phyloP scores from a whole-genome alignment of 306 rosid species.

The Rosa chinensis region DNA sequence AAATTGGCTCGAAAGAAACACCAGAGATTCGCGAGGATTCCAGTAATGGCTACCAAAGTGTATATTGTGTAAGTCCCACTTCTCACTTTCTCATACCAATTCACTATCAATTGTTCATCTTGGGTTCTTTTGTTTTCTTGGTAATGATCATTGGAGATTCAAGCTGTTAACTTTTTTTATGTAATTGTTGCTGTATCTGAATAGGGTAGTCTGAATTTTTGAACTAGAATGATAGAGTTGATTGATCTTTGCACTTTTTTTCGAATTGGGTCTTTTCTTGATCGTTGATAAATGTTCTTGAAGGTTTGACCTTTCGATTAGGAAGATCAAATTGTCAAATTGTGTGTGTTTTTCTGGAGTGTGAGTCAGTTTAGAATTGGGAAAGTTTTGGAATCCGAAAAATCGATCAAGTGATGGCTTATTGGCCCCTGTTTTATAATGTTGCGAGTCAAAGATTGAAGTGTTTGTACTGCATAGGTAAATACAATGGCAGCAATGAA shows the following conservation, averaged over 20 bases:
- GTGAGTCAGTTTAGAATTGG: neutral
- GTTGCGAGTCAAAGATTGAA: neutral
- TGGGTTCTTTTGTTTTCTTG: conserved; percentile 23
- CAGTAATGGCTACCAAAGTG: conserved; percentile 84
- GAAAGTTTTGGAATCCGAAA: neutral
- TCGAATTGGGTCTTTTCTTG: conserved; percentile 3
- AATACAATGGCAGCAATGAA: neutral
- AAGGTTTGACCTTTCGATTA: neutral
- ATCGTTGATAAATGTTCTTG: neutral
- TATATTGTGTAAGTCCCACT: conserved; percentile 75
- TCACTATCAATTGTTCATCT: conserved; percentile 17
- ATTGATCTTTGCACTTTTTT: neutral
- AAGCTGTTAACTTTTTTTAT: neutral
- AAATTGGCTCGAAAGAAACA: neutral
- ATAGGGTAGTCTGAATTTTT: neutral
- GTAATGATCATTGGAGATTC: neutral
- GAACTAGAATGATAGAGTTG: neutral
- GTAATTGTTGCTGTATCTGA: neutral
- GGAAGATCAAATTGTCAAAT: neutral
- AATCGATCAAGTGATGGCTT: neutral
- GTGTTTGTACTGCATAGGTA: neutral
- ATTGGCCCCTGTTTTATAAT: neutral
- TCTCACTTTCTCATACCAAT: neutral
- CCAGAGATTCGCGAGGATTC: conserved; percentile 18
- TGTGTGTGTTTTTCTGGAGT: neutral